Percentiles rank a stretch among this genome's conserved stretches.
Conservation (phyloP, 2,329 filamentous ascomycete species). For the Claviceps sorghi region DNA sequence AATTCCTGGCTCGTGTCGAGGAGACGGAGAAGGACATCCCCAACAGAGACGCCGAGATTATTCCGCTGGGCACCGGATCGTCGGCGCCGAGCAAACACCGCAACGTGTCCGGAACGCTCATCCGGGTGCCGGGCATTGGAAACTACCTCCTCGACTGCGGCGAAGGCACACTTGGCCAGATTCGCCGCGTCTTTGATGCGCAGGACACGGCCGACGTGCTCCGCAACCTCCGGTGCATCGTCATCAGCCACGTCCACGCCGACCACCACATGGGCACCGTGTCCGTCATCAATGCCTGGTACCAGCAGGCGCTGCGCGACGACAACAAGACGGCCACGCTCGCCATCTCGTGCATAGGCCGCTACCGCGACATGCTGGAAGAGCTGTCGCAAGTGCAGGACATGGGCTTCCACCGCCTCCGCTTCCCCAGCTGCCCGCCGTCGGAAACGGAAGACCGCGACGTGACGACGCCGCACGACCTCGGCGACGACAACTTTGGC, state of each 20-base stretch:
- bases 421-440: constrained; percentile 18
- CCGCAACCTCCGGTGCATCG: constrained; percentile 65
- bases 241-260: constrained; percentile 91
- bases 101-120: constrained; percentile 79
- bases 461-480: constrained; percentile 20
- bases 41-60: constrained; percentile 63
- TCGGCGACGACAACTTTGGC: constrained; percentile 37
- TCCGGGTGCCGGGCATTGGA: constrained; percentile 73
- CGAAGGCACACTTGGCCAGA: constrained; percentile 80
- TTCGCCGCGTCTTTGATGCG: constrained; percentile 56
- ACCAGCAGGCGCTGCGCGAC: constrained; percentile 32
- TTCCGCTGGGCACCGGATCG: constrained; percentile 82
- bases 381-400: constrained; percentile 72
- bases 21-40: constrained; percentile 50
- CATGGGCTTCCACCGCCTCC: constrained; percentile 47
- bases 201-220: constrained; percentile 56
- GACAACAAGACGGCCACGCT: constrained; percentile 30
- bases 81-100: constrained; percentile 83
- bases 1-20: constrained; percentile 34
- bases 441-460: constrained; percentile 12
- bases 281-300: constrained; percentile 74
- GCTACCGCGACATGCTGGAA: constrained; percentile 61
- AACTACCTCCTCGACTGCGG: constrained; percentile 84
- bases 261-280: constrained; percentile 85
- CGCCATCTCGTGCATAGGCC: constrained; percentile 51